Base-by-base conservation (phyloP, 2,329 filamentous ascomycete genomes). In the Dissoconium aciculare region DNA sequence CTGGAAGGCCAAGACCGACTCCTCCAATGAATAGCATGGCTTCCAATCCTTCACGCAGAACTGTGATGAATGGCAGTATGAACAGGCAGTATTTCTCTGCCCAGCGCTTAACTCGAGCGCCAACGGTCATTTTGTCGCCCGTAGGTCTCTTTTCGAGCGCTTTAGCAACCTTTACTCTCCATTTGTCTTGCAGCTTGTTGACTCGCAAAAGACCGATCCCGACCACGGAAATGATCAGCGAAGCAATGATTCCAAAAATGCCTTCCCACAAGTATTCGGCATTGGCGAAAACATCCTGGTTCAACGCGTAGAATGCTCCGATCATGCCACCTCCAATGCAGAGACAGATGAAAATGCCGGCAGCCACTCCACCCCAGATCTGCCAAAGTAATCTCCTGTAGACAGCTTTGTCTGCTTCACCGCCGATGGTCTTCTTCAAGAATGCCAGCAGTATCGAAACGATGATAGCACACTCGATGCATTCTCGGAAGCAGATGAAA, bases 401-500 rank as follows among this genome's bases (percentile, higher is more conserved):
- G 1, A 76, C 58, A 2, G 45, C 50, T 4, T 56, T 57, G 58
- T 84, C 74, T 33, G 73, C 64, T 6, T 74, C 70, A 4, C 40
- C 36, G 1, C 71, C 71, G 21, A 91, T 67, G 3, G 77, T 80
- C 53, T 89, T 79, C 55, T 87, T 89, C 35, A 91, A 60, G 52
- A 89, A 91, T 13, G 82, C 73, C 24, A 92, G 68, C 17, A 92
- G 63, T n/a, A 92, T 78, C 0, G 83, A 87, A 39, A 91, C 73
- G 45, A 92, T 80, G 49, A 92, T 83, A 47, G 70, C 75, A 1
- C 78, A 79, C 62, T 92, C 83, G 28, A 92, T 62, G 25, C 74
- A 73, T 59, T 92, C 84, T 50, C 84, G 74, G 53, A 92, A 89
- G 58, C 81, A 75, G 53, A 93, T 80, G 61, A 93, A 85, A 62